Conservation (phyloP, 2,329 filamentous ascomycete genomes). For the Cytospora schulzeri region DNA sequence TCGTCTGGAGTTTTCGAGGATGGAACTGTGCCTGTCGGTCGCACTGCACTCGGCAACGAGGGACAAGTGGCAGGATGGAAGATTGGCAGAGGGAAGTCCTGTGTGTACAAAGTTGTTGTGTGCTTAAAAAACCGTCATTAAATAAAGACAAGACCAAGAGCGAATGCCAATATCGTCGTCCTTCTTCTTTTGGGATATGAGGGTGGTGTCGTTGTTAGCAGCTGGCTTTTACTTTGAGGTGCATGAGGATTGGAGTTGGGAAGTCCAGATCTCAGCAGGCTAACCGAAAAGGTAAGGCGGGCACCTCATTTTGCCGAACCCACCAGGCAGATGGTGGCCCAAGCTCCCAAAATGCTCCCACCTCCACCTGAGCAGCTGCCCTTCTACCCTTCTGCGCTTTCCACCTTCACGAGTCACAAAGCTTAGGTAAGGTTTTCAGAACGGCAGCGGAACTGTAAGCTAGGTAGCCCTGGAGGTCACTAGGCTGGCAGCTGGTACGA, state of each 20-base stretch:
- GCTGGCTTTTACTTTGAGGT: conserved; percentile 1
- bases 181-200: neutral
- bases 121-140: neutral
- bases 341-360: neutral
- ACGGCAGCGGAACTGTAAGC: too few species aligned
- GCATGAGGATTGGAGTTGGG: conserved; percentile 1
- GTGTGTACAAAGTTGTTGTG: conserved; percentile 8
- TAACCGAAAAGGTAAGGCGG: conserved; percentile 1
- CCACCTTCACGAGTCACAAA: too few species aligned
- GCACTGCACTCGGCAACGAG: conserved; percentile 10
- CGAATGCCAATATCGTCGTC: neutral
- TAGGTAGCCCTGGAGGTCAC: neutral
- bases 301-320: neutral
- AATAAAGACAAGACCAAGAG: neutral
- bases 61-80: conserved; percentile 13
- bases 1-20: conserved; percentile 10
- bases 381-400: too few species aligned
- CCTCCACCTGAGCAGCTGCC: neutral
- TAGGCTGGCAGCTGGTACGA: too few species aligned
- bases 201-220: neutral
- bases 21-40: conserved; percentile 8
- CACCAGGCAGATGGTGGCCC: neutral
- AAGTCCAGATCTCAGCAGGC: conserved; percentile 1
- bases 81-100: neutral
- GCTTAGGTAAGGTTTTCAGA: neutral